Evolutionary conservation across 2,329 filamentous ascomycete species (phyloP).

Genomic region (Fusarium vanettenii): DNA sequence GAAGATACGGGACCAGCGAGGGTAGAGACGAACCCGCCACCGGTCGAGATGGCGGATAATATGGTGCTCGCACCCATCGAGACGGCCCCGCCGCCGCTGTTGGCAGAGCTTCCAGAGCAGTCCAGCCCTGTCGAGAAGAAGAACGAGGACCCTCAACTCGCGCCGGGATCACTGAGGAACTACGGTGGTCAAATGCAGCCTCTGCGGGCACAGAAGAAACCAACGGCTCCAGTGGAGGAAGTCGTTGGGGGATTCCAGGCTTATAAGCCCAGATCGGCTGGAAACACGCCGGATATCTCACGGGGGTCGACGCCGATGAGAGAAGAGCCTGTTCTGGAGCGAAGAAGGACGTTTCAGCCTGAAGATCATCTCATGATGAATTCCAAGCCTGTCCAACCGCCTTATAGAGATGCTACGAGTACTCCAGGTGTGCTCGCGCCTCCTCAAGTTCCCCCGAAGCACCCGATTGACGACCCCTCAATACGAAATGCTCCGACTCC

Average conservation of each 20-base stretch:
- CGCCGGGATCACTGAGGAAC: slow-evolving; percentile 26
- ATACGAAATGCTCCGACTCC: slow-evolving; percentile 11
- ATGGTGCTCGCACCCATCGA: slow-evolving; percentile 52
- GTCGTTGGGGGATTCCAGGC: slow-evolving; percentile 17
- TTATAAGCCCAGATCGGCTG: slow-evolving; percentile 24
- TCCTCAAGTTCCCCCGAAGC: slow-evolving; percentile 35
- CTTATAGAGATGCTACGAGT: slow-evolving; percentile 31
- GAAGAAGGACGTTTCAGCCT: slow-evolving; percentile 39
- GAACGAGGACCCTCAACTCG: slow-evolving; percentile 29
- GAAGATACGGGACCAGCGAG: slow-evolving; percentile 54
- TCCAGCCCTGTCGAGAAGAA: slow-evolving; percentile 45
- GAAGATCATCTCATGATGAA: slow-evolving; percentile 38
- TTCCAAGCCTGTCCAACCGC: slow-evolving; percentile 24
- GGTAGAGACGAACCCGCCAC: slow-evolving; percentile 57
- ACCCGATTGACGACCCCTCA: slow-evolving; percentile 13
- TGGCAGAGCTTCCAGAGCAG: slow-evolving; percentile 55
- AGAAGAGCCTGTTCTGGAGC: slow-evolving; percentile 9
- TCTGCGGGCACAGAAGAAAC: slow-evolving; percentile 13
- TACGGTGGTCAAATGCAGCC: slow-evolving; percentile 21
- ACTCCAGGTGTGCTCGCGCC: slow-evolving; percentile 41
- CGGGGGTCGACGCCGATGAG: slow-evolving; percentile 17
- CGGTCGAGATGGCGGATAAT: slow-evolving; percentile 58
- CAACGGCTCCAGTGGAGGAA: background rate
- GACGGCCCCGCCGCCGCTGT: slow-evolving; percentile 35
- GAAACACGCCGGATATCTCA: slow-evolving; percentile 4